Percentiles rank a stretch among this genome's conserved stretches.
Conservation (phyloP, 1,139 yeast species). For the Hansenula sp. region DNA sequence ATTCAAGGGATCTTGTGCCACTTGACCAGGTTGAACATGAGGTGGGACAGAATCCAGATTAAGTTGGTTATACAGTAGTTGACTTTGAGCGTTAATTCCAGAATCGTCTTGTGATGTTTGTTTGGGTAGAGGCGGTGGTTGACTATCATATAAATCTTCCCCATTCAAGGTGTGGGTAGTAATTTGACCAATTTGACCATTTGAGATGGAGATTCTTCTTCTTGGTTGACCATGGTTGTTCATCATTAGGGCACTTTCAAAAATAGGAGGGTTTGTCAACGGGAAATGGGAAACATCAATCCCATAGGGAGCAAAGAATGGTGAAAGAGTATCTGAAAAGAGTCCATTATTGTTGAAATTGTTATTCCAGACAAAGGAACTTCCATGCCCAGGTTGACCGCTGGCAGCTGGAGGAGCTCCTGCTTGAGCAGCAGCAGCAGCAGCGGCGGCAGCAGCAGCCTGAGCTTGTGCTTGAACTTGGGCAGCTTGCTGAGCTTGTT, state of each 20-base stretch:
- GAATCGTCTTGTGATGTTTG: constrained; percentile 4
- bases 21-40: background rate
- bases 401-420: background rate
- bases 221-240: constrained; percentile 42
- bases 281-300: constrained; percentile 45
- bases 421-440: background rate
- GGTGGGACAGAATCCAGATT: background rate
- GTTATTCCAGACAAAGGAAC: background rate
- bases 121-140: constrained; percentile 32
- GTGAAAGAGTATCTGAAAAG: constrained; percentile 33
- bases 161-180: constrained; percentile 25
- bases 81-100: background rate
- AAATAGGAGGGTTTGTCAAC: constrained; percentile 61
- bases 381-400: no score
- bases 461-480: background rate
- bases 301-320: constrained; percentile 35
- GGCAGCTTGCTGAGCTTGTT: constrained; percentile 1
- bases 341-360: constrained; percentile 26
- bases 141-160: constrained; percentile 28
- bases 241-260: constrained; percentile 47
- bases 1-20: background rate
- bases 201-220: constrained; percentile 69
- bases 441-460: background rate
- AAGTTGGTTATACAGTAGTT: background rate
- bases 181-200: constrained; percentile 75